Evolutionary conservation across 257 asterid species (phyloP).

Genomic region (Echites panduratus): DNA sequence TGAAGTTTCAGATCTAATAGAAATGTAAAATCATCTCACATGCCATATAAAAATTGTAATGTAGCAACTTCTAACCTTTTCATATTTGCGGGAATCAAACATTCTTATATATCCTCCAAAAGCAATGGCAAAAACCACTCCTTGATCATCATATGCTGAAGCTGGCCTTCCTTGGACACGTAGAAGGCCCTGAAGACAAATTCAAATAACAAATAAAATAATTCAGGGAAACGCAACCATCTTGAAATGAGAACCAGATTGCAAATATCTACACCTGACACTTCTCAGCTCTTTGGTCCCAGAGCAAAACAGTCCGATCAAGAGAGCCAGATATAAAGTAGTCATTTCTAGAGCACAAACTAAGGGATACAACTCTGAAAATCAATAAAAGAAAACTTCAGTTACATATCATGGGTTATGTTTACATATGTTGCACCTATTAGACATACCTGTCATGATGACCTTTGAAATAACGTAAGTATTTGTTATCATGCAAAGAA

Average conservation of each 20-base stretch:
- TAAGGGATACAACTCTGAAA: conserved; percentile 86
- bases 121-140: conserved; percentile 82
- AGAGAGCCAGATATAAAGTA: conserved; percentile 92
- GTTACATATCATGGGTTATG: neutral
- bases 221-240: conserved; percentile 16
- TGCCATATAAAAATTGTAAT: conserved; percentile 12
- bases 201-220: conserved; percentile 14
- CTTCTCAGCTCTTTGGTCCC: conserved; percentile 98
- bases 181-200: conserved; percentile 66
- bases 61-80: conserved; percentile 48
- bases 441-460: conserved; percentile 86
- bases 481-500: conserved; percentile 90
- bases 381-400: conserved; percentile 16
- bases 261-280: conserved; percentile 61
- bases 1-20: neutral
- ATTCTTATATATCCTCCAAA: conserved; percentile 86
- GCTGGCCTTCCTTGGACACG: conserved; percentile 98
- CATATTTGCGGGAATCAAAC: conserved; percentile 92
- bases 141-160: conserved; percentile 86
- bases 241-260: conserved; percentile 10
- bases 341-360: conserved; percentile 75
- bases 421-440: neutral
- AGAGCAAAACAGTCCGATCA: conserved; percentile 85
- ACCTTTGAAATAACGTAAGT: conserved; percentile 97
- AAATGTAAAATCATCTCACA: neutral